phyloP scores from a whole-genome alignment of 345 rosid genomes.

The Corymbia maculata region DNA sequence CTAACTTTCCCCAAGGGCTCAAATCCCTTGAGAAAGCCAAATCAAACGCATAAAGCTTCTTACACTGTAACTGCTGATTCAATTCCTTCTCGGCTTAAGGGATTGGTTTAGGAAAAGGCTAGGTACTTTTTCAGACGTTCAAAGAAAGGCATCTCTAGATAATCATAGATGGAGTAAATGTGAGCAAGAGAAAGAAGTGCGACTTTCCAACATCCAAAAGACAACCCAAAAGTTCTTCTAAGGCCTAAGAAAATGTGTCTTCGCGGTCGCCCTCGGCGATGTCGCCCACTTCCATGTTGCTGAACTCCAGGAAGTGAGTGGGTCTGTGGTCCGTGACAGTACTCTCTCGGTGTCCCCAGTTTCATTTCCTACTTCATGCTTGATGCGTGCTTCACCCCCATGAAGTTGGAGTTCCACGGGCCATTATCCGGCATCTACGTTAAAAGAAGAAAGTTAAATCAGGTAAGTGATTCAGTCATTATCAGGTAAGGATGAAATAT shows the following conservation, averaged over 20 bases:
- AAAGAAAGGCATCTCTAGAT: neutral
- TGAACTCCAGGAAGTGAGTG: constrained; percentile 92
- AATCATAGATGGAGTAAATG: neutral
- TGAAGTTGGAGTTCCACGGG: constrained; percentile 96
- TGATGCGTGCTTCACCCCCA: constrained; percentile 91
- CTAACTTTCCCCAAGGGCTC: no score
- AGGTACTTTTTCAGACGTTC: neutral
- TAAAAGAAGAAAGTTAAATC: neutral
- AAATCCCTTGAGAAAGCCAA: no score
- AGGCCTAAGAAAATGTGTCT: constrained; percentile 55
- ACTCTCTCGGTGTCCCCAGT: constrained; percentile 84
- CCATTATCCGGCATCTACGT: constrained; percentile 77
- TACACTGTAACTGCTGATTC: no score
- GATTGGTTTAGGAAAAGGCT: no score
- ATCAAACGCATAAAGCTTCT: no score
- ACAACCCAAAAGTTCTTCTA: neutral
- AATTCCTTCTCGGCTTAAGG: no score
- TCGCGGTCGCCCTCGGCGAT: constrained; percentile 76
- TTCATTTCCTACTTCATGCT: constrained; percentile 90
- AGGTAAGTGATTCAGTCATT: neutral
- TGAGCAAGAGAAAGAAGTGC: no score
- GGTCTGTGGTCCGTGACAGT: constrained; percentile 90
- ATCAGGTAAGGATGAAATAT: neutral
- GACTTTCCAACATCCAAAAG: no score
- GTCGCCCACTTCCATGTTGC: constrained; percentile 85